Percentiles rank a stretch among this genome's conserved stretches.
Conservation (phyloP, 805 yeast species). For the Candida michaelii region DNA sequence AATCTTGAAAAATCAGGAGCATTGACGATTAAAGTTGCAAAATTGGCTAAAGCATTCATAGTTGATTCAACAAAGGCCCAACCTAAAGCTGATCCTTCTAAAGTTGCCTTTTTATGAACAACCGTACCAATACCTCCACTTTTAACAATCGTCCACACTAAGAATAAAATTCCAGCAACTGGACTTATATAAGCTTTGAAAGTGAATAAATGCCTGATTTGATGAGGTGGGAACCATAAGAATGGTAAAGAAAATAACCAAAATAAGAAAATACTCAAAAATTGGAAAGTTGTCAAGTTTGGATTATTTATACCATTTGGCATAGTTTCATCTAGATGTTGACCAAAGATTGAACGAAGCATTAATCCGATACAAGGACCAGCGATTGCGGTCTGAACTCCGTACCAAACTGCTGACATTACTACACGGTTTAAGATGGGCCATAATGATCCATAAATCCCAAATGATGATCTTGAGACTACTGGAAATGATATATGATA, state of each 20-base stretch:
- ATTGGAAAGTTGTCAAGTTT: conserved; percentile 69
- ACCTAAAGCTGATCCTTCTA: conserved; percentile 62
- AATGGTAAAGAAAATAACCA: conserved; percentile 81
- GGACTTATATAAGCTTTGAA: conserved; percentile 79
- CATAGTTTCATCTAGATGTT: conserved; percentile 58
- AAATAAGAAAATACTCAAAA: conserved; percentile 75
- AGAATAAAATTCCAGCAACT: conserved; percentile 76
- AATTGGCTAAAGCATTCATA: conserved; percentile 82
- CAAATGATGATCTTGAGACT: conserved; percentile 77
- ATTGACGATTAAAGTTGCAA: conserved; percentile 84
- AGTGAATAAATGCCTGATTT: conserved; percentile 79
- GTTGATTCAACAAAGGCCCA: conserved; percentile 82
- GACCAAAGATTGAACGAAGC: conserved; percentile 74
- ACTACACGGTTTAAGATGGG: conserved; percentile 86
- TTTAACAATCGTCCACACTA: conserved; percentile 80
- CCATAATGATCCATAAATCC: conserved; percentile 85
- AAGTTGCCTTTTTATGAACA: conserved; percentile 48
- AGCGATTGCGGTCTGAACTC: conserved; percentile 83
- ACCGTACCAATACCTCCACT: conserved; percentile 80
- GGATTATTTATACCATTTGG: conserved; percentile 60
- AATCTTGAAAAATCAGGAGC: conserved; percentile 90
- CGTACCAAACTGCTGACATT: conserved; percentile 85
- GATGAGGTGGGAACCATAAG: conserved; percentile 79
- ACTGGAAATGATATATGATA: conserved; percentile 88
- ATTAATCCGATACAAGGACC: conserved; percentile 77